Evolutionary conservation across 73 alveolate genomes (phyloP).

Genomic region (Diophrys sp.): DNA sequence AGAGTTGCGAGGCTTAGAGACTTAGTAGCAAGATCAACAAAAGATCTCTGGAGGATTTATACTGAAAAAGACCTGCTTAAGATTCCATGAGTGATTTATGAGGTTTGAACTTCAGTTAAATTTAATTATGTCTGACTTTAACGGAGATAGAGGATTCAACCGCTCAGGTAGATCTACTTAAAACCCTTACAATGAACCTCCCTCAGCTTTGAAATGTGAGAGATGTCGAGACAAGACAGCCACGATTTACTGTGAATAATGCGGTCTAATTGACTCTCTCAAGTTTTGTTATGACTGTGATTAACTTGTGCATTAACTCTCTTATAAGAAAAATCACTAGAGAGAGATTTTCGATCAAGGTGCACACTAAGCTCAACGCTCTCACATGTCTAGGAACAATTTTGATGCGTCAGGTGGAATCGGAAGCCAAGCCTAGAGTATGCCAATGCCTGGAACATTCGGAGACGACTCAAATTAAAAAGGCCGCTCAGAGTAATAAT

Average conservation of each 20-base stretch:
- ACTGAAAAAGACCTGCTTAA: not conserved
- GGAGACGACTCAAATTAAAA: no score
- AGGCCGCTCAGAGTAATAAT: no score
- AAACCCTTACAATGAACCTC: not conserved
- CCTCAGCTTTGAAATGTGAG: constrained; percentile 1
- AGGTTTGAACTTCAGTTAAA: not conserved
- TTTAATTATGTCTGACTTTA: not conserved
- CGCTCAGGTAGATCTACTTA: no score
- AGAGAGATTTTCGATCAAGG: not conserved
- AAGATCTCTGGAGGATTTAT: not conserved
- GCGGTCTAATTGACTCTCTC: not conserved
- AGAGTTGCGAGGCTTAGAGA: not conserved
- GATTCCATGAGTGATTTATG: not conserved
- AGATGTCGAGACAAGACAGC: constrained; percentile 3
- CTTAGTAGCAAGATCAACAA: not conserved
- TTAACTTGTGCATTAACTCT: not conserved
- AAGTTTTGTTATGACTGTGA: constrained; percentile 12
- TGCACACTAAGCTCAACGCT: no score
- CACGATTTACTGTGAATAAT: not conserved
- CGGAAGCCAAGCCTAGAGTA: no score
- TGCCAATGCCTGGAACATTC: no score
- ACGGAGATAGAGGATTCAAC: no score
- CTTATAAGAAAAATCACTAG: not conserved
- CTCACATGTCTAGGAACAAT: no score
- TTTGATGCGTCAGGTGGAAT: no score